phyloP scores from a whole-genome alignment of 2,329 filamentous ascomycete species.

The Davidsoniella neocaledoniae region DNA sequence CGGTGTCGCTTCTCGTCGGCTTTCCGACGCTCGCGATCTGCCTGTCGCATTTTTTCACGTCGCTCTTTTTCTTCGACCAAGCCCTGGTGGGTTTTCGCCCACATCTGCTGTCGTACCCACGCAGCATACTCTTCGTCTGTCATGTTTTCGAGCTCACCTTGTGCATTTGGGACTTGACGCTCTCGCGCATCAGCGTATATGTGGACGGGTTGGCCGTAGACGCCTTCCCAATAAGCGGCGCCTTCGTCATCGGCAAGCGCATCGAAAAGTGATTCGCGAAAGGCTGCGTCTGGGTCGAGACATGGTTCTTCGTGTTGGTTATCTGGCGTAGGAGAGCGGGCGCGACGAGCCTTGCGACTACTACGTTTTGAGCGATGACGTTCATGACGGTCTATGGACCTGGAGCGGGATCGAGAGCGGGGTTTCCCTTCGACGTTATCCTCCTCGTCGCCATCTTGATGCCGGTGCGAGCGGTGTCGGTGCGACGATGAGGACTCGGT shows the following conservation, averaged over 20 bases:
- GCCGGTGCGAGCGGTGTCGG: slow-evolving; percentile 16
- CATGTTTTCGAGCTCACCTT: slow-evolving; percentile 61
- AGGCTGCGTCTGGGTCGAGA: slow-evolving; percentile 57
- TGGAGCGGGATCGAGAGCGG: slow-evolving; percentile 3
- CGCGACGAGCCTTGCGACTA: slow-evolving; percentile 18
- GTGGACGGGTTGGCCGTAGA: slow-evolving; percentile 94
- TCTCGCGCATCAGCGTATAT: slow-evolving; percentile 35
- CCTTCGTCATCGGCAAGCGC: slow-evolving; percentile 95
- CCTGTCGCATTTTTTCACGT: slow-evolving; percentile 32
- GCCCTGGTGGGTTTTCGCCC: slow-evolving; percentile 82
- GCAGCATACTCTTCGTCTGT: slow-evolving; percentile 80
- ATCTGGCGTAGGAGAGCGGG: slow-evolving; percentile 28
- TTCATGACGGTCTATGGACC: slow-evolving; percentile 17
- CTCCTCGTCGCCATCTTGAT: slow-evolving; percentile 16
- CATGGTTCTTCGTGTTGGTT: slow-evolving; percentile 30
- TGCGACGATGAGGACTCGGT: not conserved
- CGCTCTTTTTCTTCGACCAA: slow-evolving; percentile 58
- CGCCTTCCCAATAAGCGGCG: slow-evolving; percentile 81
- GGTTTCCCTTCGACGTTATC: slow-evolving; percentile 1
- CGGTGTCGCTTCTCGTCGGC: slow-evolving; percentile 20
- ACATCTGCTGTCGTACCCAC: slow-evolving; percentile 80
- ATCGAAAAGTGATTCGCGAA: slow-evolving; percentile 88
- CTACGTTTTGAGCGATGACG: slow-evolving; percentile 15
- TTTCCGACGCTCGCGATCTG: slow-evolving; percentile 16
- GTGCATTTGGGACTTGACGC: slow-evolving; percentile 20